A percentile compares a stretch with the other conserved stretches of the same genome.
phyloP scores from a whole-genome alignment of 2,329 filamentous ascomycete genomes.

The Trichoderma arundinaceum region DNA sequence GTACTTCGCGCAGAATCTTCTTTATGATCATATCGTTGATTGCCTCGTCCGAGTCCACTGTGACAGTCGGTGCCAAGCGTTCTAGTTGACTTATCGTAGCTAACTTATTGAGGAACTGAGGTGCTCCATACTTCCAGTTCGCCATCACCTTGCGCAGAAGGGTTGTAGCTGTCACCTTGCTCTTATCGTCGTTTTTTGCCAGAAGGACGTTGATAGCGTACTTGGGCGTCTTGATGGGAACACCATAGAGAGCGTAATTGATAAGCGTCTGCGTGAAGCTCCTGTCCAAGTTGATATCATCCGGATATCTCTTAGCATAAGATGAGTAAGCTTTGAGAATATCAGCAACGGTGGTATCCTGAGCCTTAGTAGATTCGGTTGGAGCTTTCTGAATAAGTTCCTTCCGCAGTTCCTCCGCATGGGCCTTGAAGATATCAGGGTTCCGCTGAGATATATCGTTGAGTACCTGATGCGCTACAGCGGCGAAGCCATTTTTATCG shows the following conservation, averaged over 20 bases:
- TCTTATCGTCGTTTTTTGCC: slow-evolving; percentile 74
- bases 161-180: slow-evolving; percentile 81
- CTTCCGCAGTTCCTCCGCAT: slow-evolving; percentile 89
- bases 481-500: slow-evolving; percentile 77
- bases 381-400: slow-evolving; percentile 83
- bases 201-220: slow-evolving; percentile 92
- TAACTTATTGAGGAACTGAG: slow-evolving; percentile 77
- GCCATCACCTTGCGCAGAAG: slow-evolving; percentile 77
- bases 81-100: slow-evolving; percentile 76
- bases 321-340: slow-evolving; percentile 92
- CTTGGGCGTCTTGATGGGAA: slow-evolving; percentile 83
- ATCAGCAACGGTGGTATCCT: slow-evolving; percentile 79
- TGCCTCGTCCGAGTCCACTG: slow-evolving; percentile 74
- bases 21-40: slow-evolving; percentile 80
- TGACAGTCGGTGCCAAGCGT: slow-evolving; percentile 73
- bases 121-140: slow-evolving; percentile 72
- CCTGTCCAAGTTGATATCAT: slow-evolving; percentile 80
- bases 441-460: slow-evolving; percentile 91
- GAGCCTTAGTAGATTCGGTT: slow-evolving; percentile 65
- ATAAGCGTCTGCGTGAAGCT: slow-evolving; percentile 82
- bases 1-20: slow-evolving; percentile 73
- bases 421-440: slow-evolving; percentile 88
- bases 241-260: slow-evolving; percentile 81
- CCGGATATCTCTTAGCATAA: slow-evolving; percentile 84
- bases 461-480: slow-evolving; percentile 83